phyloP scores from a whole-genome alignment of 2,329 filamentous ascomycete genomes.

The Chrysoporthe deuterocubensis region DNA sequence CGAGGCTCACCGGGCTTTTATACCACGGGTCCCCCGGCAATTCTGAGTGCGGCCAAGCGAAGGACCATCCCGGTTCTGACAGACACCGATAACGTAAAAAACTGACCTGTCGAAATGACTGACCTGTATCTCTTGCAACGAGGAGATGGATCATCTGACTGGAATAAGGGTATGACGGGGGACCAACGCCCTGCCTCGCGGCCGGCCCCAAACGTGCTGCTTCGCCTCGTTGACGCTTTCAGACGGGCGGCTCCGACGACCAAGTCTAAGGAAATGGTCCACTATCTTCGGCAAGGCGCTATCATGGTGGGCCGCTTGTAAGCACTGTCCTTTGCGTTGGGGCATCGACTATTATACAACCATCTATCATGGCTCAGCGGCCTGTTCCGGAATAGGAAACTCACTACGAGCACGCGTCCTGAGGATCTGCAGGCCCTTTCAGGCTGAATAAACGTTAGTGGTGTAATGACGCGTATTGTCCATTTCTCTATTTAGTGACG shows the following conservation, averaged over 20 bases:
- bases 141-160: neutral
- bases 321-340: neutral
- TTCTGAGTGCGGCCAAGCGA: neutral
- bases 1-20: neutral
- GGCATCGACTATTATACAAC: neutral
- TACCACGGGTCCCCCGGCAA: constrained; percentile 5
- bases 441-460: neutral
- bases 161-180: neutral
- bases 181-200: too few species aligned
- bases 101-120: neutral
- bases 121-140: neutral
- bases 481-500: neutral
- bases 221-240: too few species aligned
- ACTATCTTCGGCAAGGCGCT: neutral
- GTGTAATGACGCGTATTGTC: neutral
- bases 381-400: neutral
- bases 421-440: neutral
- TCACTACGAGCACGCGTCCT: neutral
- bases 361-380: neutral
- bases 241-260: constrained; percentile 7
- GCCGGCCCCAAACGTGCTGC: neutral
- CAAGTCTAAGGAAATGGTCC: neutral
- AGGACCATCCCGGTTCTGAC: neutral
- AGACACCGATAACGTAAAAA: neutral
- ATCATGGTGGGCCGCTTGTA: constrained; percentile 3